phyloP scores from a whole-genome alignment of 2,329 filamentous ascomycete genomes.

The Cercospora sp. region DNA sequence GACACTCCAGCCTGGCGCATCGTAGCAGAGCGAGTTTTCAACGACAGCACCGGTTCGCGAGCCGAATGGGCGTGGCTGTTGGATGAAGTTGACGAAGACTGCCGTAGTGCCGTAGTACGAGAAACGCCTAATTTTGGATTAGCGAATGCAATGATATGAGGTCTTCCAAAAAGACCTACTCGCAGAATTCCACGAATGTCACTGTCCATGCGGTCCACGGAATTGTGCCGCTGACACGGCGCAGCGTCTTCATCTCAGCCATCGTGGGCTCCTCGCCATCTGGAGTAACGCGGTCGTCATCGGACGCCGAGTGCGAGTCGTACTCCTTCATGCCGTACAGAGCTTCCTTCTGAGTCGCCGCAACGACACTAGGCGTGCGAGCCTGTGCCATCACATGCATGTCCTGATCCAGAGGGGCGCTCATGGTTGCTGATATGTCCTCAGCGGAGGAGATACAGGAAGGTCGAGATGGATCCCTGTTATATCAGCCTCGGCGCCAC shows the following conservation, averaged over 20 bases:
- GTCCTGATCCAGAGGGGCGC: conserved; percentile 24
- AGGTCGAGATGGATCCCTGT: neutral
- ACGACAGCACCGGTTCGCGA: conserved; percentile 44
- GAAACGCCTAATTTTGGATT: conserved; percentile 37
- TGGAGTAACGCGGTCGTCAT: conserved; percentile 16
- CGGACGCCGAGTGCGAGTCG: conserved; percentile 12
- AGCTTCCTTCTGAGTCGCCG: conserved; percentile 20
- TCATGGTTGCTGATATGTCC: conserved; percentile 20
- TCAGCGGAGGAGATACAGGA: neutral
- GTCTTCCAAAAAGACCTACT: conserved; percentile 24
- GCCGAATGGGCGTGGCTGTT: conserved; percentile 34
- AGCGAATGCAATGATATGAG: neutral
- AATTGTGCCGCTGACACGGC: conserved; percentile 49
- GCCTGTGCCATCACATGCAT: conserved; percentile 30
- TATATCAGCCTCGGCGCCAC: conserved; percentile 4
- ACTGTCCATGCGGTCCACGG: conserved; percentile 50
- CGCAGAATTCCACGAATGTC: conserved; percentile 51
- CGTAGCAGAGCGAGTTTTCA: conserved; percentile 35
- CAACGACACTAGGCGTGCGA: conserved; percentile 25
- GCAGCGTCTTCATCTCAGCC: conserved; percentile 46
- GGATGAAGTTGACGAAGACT: conserved; percentile 53
- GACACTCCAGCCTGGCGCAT: conserved; percentile 40
- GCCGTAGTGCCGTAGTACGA: conserved; percentile 48
- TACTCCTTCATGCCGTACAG: conserved; percentile 23
- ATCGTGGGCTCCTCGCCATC: conserved; percentile 44